These are phyloP conservation scores for Salix exigua DNA, from an alignment of 345 rosid genomes.

Conservation along the genomic window DNA sequence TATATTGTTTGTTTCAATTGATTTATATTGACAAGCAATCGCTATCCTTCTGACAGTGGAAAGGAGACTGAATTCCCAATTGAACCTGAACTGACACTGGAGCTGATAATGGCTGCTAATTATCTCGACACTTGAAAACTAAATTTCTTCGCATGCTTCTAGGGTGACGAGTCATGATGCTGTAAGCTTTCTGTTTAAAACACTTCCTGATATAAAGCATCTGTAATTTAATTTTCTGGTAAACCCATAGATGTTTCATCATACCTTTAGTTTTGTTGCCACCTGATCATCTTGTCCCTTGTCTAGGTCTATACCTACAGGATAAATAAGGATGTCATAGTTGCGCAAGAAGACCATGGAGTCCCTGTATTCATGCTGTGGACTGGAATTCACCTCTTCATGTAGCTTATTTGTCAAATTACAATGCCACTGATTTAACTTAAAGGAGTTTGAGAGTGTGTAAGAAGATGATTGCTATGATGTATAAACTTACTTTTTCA, in stretches of 20 bases:
- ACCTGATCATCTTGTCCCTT: background rate
- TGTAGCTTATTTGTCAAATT: background rate
- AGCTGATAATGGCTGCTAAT: constrained; percentile 78
- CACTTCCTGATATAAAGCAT: background rate
- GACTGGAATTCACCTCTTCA: background rate
- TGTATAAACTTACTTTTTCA: background rate
- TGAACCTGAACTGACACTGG: constrained; percentile 67
- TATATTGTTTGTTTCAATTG: background rate
- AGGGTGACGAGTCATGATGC: background rate
- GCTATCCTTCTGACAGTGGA: constrained; percentile 35
- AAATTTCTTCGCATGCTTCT: constrained; percentile 2
- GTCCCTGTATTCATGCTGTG: background rate
- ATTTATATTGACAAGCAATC: background rate
- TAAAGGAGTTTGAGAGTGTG: background rate
- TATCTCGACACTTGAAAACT: constrained; percentile 56
- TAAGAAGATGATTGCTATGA: background rate
- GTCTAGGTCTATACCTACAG: background rate
- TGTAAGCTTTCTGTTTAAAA: constrained; percentile 10
- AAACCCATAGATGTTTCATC: background rate
- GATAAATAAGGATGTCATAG: background rate
- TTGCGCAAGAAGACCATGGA: background rate
- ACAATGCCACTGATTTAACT: background rate
- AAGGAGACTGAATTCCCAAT: constrained; percentile 64
- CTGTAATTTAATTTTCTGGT: background rate
- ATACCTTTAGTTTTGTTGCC: background rate